Evolutionary conservation across 192 early-diverging fungal genomes (phyloP), one percentile per base, ranked within the genome.

Genomic region (Rhizophagus sp.): DNA sequence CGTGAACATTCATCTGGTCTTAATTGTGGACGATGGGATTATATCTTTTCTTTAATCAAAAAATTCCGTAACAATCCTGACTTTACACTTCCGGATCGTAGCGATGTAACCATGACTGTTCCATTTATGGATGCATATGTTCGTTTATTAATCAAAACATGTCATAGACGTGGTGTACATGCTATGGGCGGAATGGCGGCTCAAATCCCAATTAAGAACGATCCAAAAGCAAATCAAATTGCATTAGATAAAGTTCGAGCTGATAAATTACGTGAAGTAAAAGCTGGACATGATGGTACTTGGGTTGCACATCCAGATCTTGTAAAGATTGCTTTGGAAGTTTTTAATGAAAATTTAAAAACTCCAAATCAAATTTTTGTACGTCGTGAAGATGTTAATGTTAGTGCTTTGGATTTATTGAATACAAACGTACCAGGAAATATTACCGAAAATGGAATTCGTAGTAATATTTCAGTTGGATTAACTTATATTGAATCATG

Each of bases 101-200:
- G 89, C 17, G 95, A 93, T 82, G 93, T 99, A 30, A 90, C 91
- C 78, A 99, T 99, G 97, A 95, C 94, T 27, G 92, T 94, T 52
- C 97, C 96, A 61, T 99, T 99, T 87, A 99, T 99, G 97, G 95
- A 96, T 86, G 93, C 97, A 50, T 99, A 99, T 84, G 97, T 99
- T 74, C 93, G 96, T 22, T 88, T 99, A 77, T 89, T 99, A 76
- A 98, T 99, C 87, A 94, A 98, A 90, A 99, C 97, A 25, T 99
- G 97, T 85, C 97, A 99, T 88, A 92, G 92, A 89, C 95, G 97
- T 79, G 96, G 97, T 70, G 97, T 99, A 22, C 97, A 99, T 82
- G 97, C 97, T 50, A 99, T 99, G 97, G 97, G 97, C 82, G 97
- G 97, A 49, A 99, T 99, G 97, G 96, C 97, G 41, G 97, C 97